Evolutionary conservation across 371 early-diverging fungal species (phyloP).

Genomic region (Mucor piriformis): DNA sequence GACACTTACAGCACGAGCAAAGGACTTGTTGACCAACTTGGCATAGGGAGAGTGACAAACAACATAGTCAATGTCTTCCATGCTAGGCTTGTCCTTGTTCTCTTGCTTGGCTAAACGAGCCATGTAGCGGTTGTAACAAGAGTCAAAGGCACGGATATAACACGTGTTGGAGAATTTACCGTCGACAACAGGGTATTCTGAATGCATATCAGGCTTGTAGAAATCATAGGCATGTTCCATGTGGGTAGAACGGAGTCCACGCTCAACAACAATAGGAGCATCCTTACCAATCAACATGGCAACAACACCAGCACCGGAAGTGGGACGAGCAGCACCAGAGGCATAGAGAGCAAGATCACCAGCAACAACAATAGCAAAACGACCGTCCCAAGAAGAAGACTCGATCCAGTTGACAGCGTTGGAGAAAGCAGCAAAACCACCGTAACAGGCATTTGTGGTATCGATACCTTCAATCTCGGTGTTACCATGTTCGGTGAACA

Average conservation of each 20-base stretch:
- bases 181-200: conserved; percentile 96
- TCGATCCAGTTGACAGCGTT: conserved; percentile 97
- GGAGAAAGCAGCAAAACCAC: conserved; percentile 96
- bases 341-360: conserved; percentile 98
- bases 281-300: conserved; percentile 94
- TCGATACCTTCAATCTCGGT: conserved; percentile 94
- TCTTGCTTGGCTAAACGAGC: conserved; percentile 66
- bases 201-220: conserved; percentile 95
- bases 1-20: conserved; percentile 71
- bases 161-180: conserved; percentile 91
- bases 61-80: conserved; percentile 78
- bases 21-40: conserved; percentile 95
- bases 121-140: conserved; percentile 84
- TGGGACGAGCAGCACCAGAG: conserved; percentile 89
- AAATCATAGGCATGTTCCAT: conserved; percentile 98
- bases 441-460: conserved; percentile 98
- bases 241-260: conserved; percentile 86
- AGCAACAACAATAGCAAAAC: conserved; percentile 90
- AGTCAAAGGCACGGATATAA: conserved; percentile 91
- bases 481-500: conserved; percentile 92
- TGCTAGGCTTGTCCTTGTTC: conserved; percentile 56
- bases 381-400: conserved; percentile 92
- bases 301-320: conserved; percentile 95
- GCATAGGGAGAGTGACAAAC: conserved; percentile 97
- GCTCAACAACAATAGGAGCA: conserved; percentile 93